Base-by-base conservation (phyloP, 192 early-diverging fungal genomes). In the Entomortierella lignicola region DNA sequence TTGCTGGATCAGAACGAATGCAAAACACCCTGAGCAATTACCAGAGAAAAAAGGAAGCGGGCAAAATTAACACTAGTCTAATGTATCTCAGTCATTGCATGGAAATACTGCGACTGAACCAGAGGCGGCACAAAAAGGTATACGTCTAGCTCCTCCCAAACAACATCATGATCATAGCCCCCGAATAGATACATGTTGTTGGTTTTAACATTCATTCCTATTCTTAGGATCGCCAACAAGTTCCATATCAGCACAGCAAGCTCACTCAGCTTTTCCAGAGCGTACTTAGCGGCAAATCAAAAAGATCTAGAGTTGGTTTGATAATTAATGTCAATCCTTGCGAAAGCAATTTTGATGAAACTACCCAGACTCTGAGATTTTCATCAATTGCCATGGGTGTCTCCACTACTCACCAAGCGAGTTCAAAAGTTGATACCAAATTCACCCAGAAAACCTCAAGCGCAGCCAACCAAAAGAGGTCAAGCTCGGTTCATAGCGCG, bases 41-140 rank as follows among this genome's bases (percentile, higher is more conserved):
- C n/a, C 87, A 89, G 47, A 77, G 88, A 29, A 66, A 88, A 43
- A 84, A 85, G 20, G 92, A 92, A 70, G 85, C 88, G 0, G 88
- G 88, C 34, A 88, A 90, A n/a, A n/a, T n/a, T n/a, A n/a, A n/a
- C 50, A 91, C 90, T 39, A 87, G 89, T 43, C 73, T 92, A 56
- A 89, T 92, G 88, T 88, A 89, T 6, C 77, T 93, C 2, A 87
- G 91, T 18, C 91, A 93, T 68, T 92, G 91, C 62, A 86, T 94
- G 72, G 89, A 91, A 27, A 86, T 88, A 4, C 62, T 89, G 10
- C 69, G 89, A 43, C 69, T 72, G 44, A 93, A 93, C 73, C 85
- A 84, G 53, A 31, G 60, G 5, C 72, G 56, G 4, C 26, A 21
- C 8, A 21, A 21, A 65, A 85, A 85, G 65, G 86, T 88, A 72